These are phyloP conservation scores for Picea sitchensis DNA, from an alignment of 75 land plant genomes.

Conservation along the genomic window DNA sequence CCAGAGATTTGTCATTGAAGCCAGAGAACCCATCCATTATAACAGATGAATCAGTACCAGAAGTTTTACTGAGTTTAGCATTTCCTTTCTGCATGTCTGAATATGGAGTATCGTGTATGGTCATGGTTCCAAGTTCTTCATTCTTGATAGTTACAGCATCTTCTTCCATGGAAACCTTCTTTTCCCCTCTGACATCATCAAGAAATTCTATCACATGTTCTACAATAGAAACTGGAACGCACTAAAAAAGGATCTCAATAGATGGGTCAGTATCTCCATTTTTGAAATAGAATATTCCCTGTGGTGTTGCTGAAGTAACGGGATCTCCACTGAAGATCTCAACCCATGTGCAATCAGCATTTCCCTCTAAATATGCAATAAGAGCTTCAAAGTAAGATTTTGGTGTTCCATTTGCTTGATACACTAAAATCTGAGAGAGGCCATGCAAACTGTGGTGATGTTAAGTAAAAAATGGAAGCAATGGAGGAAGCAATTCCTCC, in stretches of 20 bases:
- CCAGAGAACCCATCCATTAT: not conserved
- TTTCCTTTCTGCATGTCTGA: not conserved
- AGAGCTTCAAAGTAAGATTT: constrained; percentile 61
- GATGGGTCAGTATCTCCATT: constrained; percentile 32
- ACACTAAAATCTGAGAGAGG: constrained; percentile 75
- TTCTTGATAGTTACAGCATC: constrained; percentile 54
- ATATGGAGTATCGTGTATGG: not conserved
- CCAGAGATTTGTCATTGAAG: constrained; percentile 20
- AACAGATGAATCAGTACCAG: not conserved
- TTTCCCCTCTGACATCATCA: constrained; percentile 79
- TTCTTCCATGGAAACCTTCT: constrained; percentile 66
- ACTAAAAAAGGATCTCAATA: constrained; percentile 51
- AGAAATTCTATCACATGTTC: constrained; percentile 64
- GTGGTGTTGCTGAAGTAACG: constrained; percentile 45
- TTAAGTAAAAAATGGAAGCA: constrained; percentile 76
- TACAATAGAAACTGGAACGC: constrained; percentile 73
- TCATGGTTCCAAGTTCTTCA: constrained; percentile 24
- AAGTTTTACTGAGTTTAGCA: not conserved
- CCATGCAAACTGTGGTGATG: constrained; percentile 79
- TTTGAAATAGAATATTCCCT: constrained; percentile 63
- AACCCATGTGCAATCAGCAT: constrained; percentile 76
- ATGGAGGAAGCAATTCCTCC: constrained; percentile 70
- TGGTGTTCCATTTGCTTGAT: constrained; percentile 47
- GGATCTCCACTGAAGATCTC: constrained; percentile 79
- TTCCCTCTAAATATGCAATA: constrained; percentile 56